Base-by-base conservation (phyloP, 345 rosid species). In the Acer saccharum region DNA sequence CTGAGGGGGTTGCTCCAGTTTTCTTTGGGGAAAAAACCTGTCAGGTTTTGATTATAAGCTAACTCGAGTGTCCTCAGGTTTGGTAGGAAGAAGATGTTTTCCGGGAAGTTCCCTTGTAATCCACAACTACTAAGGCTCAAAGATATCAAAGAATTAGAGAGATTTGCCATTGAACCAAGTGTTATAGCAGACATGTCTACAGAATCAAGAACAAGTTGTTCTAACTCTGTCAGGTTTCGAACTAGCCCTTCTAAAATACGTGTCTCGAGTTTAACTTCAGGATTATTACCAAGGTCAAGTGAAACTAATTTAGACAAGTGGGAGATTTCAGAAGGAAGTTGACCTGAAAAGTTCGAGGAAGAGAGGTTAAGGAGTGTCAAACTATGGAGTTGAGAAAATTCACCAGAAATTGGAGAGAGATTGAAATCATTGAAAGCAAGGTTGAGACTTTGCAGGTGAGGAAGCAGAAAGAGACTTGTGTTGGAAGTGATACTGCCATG, bases 381-480 rank as follows among this genome's bases (percentile, higher is more conserved):
- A 35, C 48, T 52, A 1, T 2, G 16, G 3, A 84, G 60, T 23
- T 21, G 46, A 3, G 73, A 9, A 35, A 6, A 83, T 75, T 7
- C 23, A 4, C 77, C 20, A 6, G 81, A 32, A 13, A 84, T 52
- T 0, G 5, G 0, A 18, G 83, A 76, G 55, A 1, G 4, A 7
- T 13, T 46, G 80, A 85, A 84, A 27, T 79, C 7, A 63, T 85
- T 81, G 69, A 9, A 16, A 70, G 84, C 74, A 0, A 85, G 85
- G 23, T 83, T 74, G 7, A 86, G 77, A 9, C 12, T 50, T 23
- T 25, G 82, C n/a, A 86, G 75, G 27, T 77, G 76, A 2, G 71
- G 20, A 62, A 82, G 81, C 25, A 27, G 62, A n/a, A 84, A 82
- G 1, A 79, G 74, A 12, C 32, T 72, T 57, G 25, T 81, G 55